These are phyloP conservation scores for Abelmoschus esculentus DNA, from an alignment of 345 rosid species.

Conservation along the genomic window DNA sequence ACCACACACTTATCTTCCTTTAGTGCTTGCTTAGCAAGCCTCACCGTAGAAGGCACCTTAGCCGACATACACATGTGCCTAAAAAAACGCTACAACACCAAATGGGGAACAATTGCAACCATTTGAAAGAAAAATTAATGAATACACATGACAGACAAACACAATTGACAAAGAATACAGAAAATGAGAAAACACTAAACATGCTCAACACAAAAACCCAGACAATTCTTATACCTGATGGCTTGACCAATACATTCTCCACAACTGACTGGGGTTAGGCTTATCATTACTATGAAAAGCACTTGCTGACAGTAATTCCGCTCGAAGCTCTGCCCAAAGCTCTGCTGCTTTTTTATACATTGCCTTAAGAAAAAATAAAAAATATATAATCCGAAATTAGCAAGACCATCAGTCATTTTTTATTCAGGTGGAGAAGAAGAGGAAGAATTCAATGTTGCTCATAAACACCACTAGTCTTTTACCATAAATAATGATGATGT, in stretches of 20 bases:
- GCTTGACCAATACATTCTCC: conserved; percentile 99
- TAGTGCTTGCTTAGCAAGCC: conserved; percentile 78
- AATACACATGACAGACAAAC: background rate
- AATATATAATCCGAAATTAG: conserved; percentile 25
- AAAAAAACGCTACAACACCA: conserved; percentile 79
- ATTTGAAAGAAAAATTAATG: conserved; percentile 9
- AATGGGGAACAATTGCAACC: conserved; percentile 5
- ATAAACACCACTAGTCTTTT: background rate
- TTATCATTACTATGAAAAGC: conserved; percentile 73
- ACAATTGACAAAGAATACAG: background rate
- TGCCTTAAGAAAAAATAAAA: conserved; percentile 34
- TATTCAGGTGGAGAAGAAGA: background rate
- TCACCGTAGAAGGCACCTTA: conserved; percentile 89
- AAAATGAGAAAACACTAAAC: background rate
- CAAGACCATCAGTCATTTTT: background rate
- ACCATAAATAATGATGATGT: background rate
- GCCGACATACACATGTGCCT: conserved; percentile 99
- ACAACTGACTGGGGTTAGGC: conserved; percentile 80
- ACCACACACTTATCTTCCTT: conserved; percentile 77
- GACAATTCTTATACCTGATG: conserved; percentile 65
- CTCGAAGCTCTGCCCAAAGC: conserved; percentile 97
- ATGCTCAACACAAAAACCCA: background rate
- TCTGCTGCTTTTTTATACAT: conserved; percentile 92
- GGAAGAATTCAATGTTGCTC: background rate
- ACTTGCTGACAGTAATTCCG: conserved; percentile 82